phyloP scores from a whole-genome alignment of 345 rosid species.

The Crucihimalaya himalaica region DNA sequence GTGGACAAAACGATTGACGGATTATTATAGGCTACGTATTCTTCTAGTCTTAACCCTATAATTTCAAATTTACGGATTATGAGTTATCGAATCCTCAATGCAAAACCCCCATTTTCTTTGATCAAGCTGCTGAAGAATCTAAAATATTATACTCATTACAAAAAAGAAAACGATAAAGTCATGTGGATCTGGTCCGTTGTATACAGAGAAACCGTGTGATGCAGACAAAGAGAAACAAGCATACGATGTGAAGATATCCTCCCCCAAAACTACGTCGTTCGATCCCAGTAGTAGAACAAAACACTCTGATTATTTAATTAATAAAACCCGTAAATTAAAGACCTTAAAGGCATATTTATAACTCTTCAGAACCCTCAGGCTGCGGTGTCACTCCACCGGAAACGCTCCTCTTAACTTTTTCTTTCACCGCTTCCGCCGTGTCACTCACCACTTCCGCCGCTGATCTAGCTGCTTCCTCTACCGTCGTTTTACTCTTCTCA shows the following conservation, averaged over 20 bases:
- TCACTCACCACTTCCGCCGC: constrained; percentile 36
- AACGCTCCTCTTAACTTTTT: constrained; percentile 29
- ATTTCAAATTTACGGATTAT: not conserved
- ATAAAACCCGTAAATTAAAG: not conserved
- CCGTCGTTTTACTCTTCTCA: constrained; percentile 36
- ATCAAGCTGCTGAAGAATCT: not conserved
- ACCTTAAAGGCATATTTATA: constrained; percentile 24
- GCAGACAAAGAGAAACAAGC: not conserved
- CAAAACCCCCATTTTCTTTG: not conserved
- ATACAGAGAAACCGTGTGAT: constrained; percentile 3
- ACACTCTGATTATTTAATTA: not conserved
- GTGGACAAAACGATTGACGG: too few relatives aligned
- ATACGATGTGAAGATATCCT: not conserved
- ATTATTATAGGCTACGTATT: too few relatives aligned
- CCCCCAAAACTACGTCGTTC: constrained; percentile 17
- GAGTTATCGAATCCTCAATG: not conserved
- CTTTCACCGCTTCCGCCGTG: constrained; percentile 24
- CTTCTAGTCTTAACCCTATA: not conserved
- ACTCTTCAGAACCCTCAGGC: constrained; percentile 8
- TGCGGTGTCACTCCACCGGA: constrained; percentile 5
- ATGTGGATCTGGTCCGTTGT: constrained; percentile 7
- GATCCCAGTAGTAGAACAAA: not conserved
- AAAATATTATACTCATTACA: not conserved
- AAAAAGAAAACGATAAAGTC: not conserved
- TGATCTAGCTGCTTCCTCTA: constrained; percentile 44